Conservation (phyloP, 2,329 filamentous ascomycete species). For the Colletotrichum graminicola region DNA sequence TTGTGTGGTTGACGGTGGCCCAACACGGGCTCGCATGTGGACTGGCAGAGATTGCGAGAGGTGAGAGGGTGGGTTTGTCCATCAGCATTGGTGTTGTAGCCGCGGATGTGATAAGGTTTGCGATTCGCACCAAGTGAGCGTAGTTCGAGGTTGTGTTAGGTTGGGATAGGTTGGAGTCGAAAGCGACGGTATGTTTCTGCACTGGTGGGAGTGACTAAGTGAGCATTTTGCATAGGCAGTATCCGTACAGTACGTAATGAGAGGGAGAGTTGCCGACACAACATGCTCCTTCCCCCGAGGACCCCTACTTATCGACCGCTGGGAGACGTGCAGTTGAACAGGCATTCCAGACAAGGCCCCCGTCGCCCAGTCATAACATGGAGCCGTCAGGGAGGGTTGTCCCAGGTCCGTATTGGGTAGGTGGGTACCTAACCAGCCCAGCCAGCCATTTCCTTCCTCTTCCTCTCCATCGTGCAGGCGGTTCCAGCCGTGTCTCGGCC, state of each 20-base stretch:
- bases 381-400: slow-evolving; percentile 11
- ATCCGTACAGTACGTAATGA: not conserved
- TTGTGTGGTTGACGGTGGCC: not conserved
- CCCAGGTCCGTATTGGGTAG: not conserved
- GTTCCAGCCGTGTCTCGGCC: slow-evolving; percentile 34
- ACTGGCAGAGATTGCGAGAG: slow-evolving; percentile 19
- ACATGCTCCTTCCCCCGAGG: not conserved
- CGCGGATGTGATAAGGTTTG: slow-evolving; percentile 1
- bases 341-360: not conserved
- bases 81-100: slow-evolving; percentile 26
- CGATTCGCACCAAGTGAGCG: not conserved
- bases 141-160: not conserved
- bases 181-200: no score
- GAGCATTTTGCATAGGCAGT: not conserved
- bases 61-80: not conserved
- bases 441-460: not conserved
- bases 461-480: slow-evolving; percentile 22
- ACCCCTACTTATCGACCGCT: not conserved
- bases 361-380: not conserved
- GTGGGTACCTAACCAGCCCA: not conserved
- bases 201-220: not conserved
- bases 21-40: slow-evolving; percentile 4
- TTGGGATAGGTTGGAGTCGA: not conserved
- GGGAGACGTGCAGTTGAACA: slow-evolving; percentile 4
- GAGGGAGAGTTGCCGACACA: not conserved